Percentiles rank a stretch among this genome's conserved stretches.
Evolutionary conservation across 1,284 basidiomycete species (phyloP).

Genomic region (Melanopsichium pennsylvanicum): DNA sequence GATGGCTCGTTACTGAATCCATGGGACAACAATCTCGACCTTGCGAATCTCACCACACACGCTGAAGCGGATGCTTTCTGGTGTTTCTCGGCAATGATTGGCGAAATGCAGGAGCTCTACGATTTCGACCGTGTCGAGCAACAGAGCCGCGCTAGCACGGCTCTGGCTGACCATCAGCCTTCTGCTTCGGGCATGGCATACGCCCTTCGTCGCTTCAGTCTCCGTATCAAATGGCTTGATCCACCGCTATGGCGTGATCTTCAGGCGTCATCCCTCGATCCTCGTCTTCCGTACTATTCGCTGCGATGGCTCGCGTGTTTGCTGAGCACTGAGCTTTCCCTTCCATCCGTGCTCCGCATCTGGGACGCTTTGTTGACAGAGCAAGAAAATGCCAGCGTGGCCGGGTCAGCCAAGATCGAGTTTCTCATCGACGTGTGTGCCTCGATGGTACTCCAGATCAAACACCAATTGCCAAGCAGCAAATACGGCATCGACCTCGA

Average conservation of each 20-base stretch:
- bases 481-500: constrained; percentile 22
- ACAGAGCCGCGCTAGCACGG: constrained; percentile 19
- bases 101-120: constrained; percentile 61
- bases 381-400: constrained; percentile 19
- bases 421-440: constrained; percentile 62
- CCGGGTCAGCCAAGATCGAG: constrained; percentile 53
- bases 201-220: constrained; percentile 51
- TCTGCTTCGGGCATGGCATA: constrained; percentile 49
- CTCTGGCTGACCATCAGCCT: constrained; percentile 8
- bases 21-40: constrained; percentile 28
- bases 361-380: constrained; percentile 63
- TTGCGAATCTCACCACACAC: constrained; percentile 25
- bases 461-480: constrained; percentile 23
- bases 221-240: constrained; percentile 53
- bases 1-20: not conserved
- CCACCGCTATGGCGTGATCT: constrained; percentile 49
- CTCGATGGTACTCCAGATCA: constrained; percentile 53
- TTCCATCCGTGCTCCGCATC: constrained; percentile 52
- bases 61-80: constrained; percentile 64
- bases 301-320: constrained; percentile 63
- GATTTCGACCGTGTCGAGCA: constrained; percentile 59
- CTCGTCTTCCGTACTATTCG: constrained; percentile 61
- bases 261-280: constrained; percentile 47
- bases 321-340: constrained; percentile 57
- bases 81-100: constrained; percentile 62